Base-by-base conservation (phyloP, 2,329 filamentous ascomycete genomes). In the Hymenoscyphus fructigenus region DNA sequence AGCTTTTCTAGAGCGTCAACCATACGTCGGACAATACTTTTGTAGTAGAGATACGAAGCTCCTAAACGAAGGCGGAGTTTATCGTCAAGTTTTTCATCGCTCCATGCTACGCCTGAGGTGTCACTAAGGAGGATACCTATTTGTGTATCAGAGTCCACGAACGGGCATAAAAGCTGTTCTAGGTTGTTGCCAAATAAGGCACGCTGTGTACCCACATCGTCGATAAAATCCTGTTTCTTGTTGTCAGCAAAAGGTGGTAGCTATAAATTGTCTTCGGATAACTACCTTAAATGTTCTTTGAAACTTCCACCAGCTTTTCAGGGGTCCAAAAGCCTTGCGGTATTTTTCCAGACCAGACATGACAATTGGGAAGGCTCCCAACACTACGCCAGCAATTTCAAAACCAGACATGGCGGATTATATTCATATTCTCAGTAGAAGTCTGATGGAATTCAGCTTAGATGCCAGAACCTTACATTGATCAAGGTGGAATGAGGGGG, bases 291-390 rank as follows among this genome's bases (percentile, higher is more conserved):
- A 32, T 23, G 57, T 34, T 17, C 61, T 34, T 38, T 59, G 28
- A 57, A 41, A 63, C 28, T 36, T 53, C 61, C 61, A 63, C 61
- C 61, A 63, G 12, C 59, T 63, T 41, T 63, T 32, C n/a, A 63
- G 57, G 26, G 53, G 23, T 44, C 29, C 60, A 34, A 65, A 29
- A n/a, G 62, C 65, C n/a, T 67, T 32, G 5, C 36, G 56, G 29
- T 66, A 67, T 41, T 67, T 64, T 41, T 66, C 61, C 10, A 57
- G 23, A 3, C 56, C 53, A 7, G 61, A 66, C 7, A 66, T 62
- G 41, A 67, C 55, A 17, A 67, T 28, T 20, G 61, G 66, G 20
- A 66, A n/a, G 17, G 53, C 56, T 26, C 61, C 64, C n/a, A 67
- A 56, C 12, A 66, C 29, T 15, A 66, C 17, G 10, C 66, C 64